These are phyloP conservation scores for Myxozyma udenii DNA, from an alignment of 805 yeast genomes.

Conservation along the genomic window DNA sequence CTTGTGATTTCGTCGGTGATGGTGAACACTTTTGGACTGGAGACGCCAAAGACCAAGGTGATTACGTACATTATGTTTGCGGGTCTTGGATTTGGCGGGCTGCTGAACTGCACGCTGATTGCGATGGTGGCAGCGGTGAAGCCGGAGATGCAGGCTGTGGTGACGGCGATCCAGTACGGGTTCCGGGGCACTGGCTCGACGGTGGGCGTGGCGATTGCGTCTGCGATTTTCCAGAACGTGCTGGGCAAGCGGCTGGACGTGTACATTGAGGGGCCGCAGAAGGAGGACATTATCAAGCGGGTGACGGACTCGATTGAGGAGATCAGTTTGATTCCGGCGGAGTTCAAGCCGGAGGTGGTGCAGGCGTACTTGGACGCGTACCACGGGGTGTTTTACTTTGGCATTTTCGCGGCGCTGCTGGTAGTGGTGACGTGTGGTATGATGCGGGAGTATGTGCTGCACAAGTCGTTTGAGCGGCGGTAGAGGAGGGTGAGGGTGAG, in stretches of 20 bases:
- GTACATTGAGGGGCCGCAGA: slow-evolving; percentile 19
- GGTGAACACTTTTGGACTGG: slow-evolving; percentile 9
- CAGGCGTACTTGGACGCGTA: slow-evolving; percentile 27
- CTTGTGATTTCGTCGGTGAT: slow-evolving; percentile 17
- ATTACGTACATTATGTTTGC: slow-evolving; percentile 43
- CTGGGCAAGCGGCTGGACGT: slow-evolving; percentile 34
- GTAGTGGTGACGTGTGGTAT: slow-evolving; percentile 23
- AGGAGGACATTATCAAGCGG: slow-evolving; percentile 20
- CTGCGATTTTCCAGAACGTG: slow-evolving; percentile 52
- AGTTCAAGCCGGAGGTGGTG: slow-evolving; percentile 17
- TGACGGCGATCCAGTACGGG: slow-evolving; percentile 73
- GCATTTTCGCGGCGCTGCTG: slow-evolving; percentile 18
- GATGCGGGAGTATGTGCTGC: slow-evolving; percentile 25
- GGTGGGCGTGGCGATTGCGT: slow-evolving; percentile 59
- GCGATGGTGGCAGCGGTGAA: slow-evolving; percentile 66
- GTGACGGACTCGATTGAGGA: slow-evolving; percentile 26
- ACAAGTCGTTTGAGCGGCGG: slow-evolving; percentile 9
- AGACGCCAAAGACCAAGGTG: slow-evolving; percentile 17
- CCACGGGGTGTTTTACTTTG: slow-evolving; percentile 26
- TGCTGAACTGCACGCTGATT: slow-evolving; percentile 56
- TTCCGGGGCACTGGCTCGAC: slow-evolving; percentile 71
- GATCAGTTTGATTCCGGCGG: slow-evolving; percentile 14
- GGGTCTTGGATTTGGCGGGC: slow-evolving; percentile 55
- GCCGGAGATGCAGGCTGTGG: slow-evolving; percentile 59
- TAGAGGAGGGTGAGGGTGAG: background rate